Evolutionary conservation across 306 rosid species (phyloP).

Genomic region (Senna siamea): DNA sequence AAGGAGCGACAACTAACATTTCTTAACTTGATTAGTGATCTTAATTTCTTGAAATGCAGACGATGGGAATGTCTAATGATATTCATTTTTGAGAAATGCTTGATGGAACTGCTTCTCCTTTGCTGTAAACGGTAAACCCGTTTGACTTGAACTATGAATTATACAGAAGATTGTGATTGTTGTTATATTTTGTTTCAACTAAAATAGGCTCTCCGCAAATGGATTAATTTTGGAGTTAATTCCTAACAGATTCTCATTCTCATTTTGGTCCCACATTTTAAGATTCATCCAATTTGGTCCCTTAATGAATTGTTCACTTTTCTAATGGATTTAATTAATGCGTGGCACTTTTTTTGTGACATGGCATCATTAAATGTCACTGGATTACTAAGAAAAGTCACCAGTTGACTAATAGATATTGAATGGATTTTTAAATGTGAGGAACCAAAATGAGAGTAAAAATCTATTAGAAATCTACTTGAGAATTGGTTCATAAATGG

Average conservation of each 20-base stretch:
- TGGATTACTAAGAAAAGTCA: neutral
- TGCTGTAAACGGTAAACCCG: neutral
- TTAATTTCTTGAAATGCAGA: constrained; percentile 43
- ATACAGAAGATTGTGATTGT: neutral
- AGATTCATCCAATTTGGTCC: neutral
- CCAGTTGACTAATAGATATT: neutral
- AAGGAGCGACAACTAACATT: neutral
- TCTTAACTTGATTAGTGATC: neutral
- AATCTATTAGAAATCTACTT: too few relatives aligned
- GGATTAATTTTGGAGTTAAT: neutral
- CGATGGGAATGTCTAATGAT: constrained; percentile 50
- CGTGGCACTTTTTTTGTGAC: neutral
- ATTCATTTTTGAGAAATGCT: neutral
- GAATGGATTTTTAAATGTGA: neutral
- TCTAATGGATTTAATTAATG: neutral
- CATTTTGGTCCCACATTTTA: neutral
- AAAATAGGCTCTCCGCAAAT: neutral
- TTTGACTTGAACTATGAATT: neutral
- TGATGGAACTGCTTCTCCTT: neutral
- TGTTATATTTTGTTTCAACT: neutral
- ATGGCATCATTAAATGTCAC: neutral
- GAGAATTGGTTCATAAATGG: too few relatives aligned
- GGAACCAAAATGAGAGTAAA: neutral
- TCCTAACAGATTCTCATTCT: neutral
- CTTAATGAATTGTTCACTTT: neutral